Conservation (phyloP, 257 asterid genomes). For the Solanum virginianum region DNA sequence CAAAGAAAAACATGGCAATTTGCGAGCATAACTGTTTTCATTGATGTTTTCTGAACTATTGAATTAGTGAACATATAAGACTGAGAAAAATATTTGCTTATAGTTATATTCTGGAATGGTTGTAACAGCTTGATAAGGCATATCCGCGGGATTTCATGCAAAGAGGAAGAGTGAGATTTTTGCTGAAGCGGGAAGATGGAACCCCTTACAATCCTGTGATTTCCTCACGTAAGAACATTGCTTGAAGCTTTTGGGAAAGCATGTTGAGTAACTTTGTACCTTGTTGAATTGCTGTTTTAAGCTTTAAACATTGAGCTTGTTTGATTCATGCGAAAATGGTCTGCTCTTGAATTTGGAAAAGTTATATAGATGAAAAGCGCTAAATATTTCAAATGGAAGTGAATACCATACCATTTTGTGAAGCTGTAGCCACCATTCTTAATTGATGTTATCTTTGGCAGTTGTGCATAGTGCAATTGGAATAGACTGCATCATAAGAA, state of each 20-base stretch:
- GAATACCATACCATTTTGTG: not conserved
- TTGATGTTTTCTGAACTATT: not conserved
- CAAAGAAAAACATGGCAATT: not conserved
- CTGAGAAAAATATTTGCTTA: not conserved
- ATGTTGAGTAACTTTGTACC: not conserved
- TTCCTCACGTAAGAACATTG: constrained; percentile 47
- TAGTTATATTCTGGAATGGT: not conserved
- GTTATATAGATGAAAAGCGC: not conserved
- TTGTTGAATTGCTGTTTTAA: not conserved
- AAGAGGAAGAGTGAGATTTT: constrained; percentile 87
- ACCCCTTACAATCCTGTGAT: constrained; percentile 59
- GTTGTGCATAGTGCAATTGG: not conserved
- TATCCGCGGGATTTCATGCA: constrained; percentile 98
- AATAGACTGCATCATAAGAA: not conserved
- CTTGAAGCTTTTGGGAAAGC: not conserved
- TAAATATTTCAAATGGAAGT: not conserved
- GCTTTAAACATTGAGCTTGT: not conserved
- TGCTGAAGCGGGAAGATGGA: constrained; percentile 81
- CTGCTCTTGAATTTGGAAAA: not conserved
- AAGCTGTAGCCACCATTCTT: not conserved
- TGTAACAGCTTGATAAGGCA: constrained; percentile 66
- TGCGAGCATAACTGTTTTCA: not conserved
- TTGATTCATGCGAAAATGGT: not conserved
- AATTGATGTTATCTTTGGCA: not conserved
- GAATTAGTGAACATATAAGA: not conserved